phyloP scores from a whole-genome alignment of 257 asterid species.

The Plantago ovata region DNA sequence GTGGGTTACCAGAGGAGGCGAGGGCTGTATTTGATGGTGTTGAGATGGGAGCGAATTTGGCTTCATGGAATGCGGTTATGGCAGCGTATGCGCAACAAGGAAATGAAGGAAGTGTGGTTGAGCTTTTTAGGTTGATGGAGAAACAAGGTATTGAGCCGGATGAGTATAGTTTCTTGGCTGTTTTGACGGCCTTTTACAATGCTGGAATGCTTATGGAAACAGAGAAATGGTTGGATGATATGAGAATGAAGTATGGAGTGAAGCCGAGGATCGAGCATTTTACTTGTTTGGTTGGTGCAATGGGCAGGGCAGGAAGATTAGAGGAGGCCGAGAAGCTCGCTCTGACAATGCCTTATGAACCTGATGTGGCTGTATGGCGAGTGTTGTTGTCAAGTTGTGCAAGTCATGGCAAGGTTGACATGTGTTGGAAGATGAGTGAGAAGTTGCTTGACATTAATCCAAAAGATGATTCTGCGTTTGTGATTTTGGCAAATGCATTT shows the following conservation, averaged over 20 bases:
- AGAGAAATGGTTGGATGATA: conserved; percentile 52
- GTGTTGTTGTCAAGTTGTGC: conserved; percentile 44
- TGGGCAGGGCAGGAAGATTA: conserved; percentile 48
- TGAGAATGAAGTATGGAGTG: conserved; percentile 35
- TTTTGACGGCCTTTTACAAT: too few species aligned
- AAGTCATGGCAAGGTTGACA: conserved; percentile 25
- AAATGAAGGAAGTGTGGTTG: conserved; percentile 24
- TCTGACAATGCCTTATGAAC: conserved; percentile 55
- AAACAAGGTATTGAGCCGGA: conserved; percentile 42
- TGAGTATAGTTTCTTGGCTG: conserved; percentile 61
- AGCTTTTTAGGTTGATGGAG: conserved; percentile 56
- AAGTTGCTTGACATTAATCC: conserved; percentile 59
- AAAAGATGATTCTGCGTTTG: conserved; percentile 74
- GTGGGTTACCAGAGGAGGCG: conserved; percentile 64
- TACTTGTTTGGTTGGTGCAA: conserved; percentile 58
- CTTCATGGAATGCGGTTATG: conserved; percentile 75
- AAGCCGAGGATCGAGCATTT: conserved; percentile 67
- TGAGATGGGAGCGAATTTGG: conserved; percentile 27
- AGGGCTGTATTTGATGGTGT: conserved; percentile 50
- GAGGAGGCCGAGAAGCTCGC: conserved; percentile 51
- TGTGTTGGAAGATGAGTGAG: conserved; percentile 54
- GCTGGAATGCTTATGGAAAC: conserved; percentile 48
- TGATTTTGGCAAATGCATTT: conserved; percentile 55
- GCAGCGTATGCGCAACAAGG: conserved; percentile 76
- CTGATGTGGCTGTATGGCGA: conserved; percentile 87